Evolutionary conservation across 2,329 filamentous ascomycete genomes (phyloP).

Genomic region (Cryphonectria nitschkei): DNA sequence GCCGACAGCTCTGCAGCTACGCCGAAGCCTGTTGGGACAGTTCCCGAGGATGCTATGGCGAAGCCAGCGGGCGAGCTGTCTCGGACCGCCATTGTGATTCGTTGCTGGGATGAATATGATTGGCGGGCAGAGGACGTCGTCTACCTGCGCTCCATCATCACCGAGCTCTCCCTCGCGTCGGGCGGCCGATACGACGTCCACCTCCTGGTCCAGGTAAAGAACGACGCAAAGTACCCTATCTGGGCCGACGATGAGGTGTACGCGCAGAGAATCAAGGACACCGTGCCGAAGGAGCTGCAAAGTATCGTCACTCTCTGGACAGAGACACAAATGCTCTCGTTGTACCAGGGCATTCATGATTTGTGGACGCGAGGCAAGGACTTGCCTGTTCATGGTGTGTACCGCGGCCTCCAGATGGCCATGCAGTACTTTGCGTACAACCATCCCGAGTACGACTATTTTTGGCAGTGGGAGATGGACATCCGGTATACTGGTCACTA

Average conservation of each 20-base stretch:
- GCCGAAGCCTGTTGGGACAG: conserved; percentile 31
- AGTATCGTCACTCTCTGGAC: conserved; percentile 92
- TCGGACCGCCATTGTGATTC: conserved; percentile 78
- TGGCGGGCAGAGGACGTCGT: conserved; percentile 82
- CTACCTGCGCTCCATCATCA: conserved; percentile 81
- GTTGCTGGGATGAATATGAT: conserved; percentile 79
- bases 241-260: conserved; percentile 77
- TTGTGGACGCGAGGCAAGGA: conserved; percentile 67
- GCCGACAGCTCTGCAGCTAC: conserved; percentile 24
- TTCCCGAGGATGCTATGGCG: conserved; percentile 11
- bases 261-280: conserved; percentile 66
- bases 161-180: conserved; percentile 78
- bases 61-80: conserved; percentile 44
- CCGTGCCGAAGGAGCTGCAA: conserved; percentile 81
- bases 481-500: conserved; percentile 88
- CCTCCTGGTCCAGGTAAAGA: conserved; percentile 81
- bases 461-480: conserved; percentile 97
- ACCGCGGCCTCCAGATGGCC: conserved; percentile 90
- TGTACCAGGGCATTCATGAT: conserved; percentile 87
- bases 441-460: conserved; percentile 87
- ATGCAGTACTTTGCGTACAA: conserved; percentile 90
- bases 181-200: conserved; percentile 88
- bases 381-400: conserved; percentile 86
- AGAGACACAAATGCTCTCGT: conserved; percentile 85
- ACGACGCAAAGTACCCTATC: conserved; percentile 73